These are phyloP conservation scores for Mycena sp. DNA, from an alignment of 1,284 basidiomycete species.

Conservation along the genomic window DNA sequence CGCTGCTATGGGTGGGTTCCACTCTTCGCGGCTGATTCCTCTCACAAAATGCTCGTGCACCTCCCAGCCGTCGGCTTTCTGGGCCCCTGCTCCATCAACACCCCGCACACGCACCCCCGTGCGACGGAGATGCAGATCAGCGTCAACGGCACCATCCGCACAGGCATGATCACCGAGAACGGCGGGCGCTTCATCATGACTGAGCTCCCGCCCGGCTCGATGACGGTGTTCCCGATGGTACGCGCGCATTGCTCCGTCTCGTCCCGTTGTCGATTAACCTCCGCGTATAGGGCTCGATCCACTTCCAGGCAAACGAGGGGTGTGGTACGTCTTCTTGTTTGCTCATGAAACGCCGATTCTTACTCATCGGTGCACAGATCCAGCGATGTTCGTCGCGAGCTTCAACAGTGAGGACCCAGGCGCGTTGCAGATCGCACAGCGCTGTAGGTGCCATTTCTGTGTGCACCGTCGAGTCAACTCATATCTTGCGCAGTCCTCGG, in stretches of 20 bases:
- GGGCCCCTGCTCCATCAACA: conserved; percentile 46
- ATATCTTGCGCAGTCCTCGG: conserved; percentile 38
- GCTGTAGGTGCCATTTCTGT: conserved; percentile 34
- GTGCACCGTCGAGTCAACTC: background rate
- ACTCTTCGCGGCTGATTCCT: too few relatives aligned
- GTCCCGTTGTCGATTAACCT: too few relatives aligned
- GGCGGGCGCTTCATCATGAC: conserved; percentile 45
- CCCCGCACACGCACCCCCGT: conserved; percentile 48
- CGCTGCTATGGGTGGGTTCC: conserved; percentile 7
- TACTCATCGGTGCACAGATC: conserved; percentile 12
- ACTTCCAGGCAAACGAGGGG: conserved; percentile 45
- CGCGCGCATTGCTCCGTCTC: too few relatives aligned
- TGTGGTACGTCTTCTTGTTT: conserved; percentile 33
- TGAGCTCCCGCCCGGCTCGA: conserved; percentile 39
- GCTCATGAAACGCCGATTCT: background rate
- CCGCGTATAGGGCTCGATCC: conserved; percentile 38
- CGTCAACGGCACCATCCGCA: conserved; percentile 43
- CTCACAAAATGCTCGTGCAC: background rate
- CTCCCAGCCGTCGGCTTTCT: conserved; percentile 21
- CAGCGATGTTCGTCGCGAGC: conserved; percentile 34
- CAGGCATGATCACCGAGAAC: conserved; percentile 46
- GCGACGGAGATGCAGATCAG: conserved; percentile 46
- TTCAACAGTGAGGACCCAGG: conserved; percentile 49
- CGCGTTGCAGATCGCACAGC: conserved; percentile 39
- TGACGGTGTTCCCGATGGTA: conserved; percentile 41